These are phyloP conservation scores for Cadophora sp. DNA, from an alignment of 2,329 filamentous ascomycete species.

Conservation along the genomic window DNA sequence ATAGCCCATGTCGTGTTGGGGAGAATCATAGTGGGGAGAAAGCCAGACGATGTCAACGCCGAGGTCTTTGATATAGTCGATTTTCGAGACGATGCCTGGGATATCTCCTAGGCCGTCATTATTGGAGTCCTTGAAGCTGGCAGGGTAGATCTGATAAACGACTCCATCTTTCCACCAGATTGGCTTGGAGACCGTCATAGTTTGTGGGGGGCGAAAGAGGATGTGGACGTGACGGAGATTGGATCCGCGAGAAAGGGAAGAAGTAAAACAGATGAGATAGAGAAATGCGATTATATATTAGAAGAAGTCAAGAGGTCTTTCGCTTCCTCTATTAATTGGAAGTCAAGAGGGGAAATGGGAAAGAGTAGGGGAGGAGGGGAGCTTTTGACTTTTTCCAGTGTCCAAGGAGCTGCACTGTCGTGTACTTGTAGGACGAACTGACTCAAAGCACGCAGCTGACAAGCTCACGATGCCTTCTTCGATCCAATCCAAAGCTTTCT, in stretches of 20 bases:
- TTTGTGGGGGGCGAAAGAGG: background rate
- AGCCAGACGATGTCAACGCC: slow-evolving; percentile 72
- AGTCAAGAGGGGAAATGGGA: background rate
- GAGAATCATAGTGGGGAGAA: slow-evolving; percentile 69
- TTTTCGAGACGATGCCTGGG: slow-evolving; percentile 64
- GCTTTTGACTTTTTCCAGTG: background rate
- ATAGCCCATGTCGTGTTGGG: slow-evolving; percentile 74
- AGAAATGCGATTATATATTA: background rate
- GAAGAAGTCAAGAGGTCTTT: background rate
- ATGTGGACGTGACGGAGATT: background rate
- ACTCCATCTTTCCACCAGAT: slow-evolving; percentile 64
- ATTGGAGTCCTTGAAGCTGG: slow-evolving; percentile 63
- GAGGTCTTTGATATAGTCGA: slow-evolving; percentile 65
- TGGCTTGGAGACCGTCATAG: slow-evolving; percentile 18
- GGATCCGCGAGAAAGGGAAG: background rate
- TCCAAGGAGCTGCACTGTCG: background rate
- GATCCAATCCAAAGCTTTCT: background rate
- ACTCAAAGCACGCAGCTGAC: slow-evolving; percentile 15
- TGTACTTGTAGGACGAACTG: background rate
- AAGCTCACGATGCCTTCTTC: slow-evolving; percentile 22
- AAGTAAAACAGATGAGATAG: background rate
- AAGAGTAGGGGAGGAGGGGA: background rate
- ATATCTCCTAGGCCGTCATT: slow-evolving; percentile 67
- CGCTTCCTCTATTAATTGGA: background rate
- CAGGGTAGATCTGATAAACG: slow-evolving; percentile 65